Base-by-base conservation (phyloP, 2,329 filamentous ascomycete species). In the Trichoderma koningii region DNA sequence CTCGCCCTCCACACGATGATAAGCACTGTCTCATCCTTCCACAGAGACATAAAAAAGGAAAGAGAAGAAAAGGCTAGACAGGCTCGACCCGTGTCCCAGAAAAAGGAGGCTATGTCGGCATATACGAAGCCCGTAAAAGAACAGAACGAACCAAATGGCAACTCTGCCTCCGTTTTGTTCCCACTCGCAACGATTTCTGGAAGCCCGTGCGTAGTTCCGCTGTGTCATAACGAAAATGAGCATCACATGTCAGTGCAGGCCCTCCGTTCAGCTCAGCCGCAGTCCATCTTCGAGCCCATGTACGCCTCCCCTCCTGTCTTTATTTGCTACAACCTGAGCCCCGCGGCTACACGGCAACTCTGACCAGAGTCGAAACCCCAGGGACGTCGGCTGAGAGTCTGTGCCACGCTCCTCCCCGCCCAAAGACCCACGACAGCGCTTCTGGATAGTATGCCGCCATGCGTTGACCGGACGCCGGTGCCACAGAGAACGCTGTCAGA, bases 191-290 rank as follows among this genome's bases (percentile, higher is more conserved):
- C 47, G 28, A 42, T 14, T 51, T 34, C 19, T 5, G 30, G 42
- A 3, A 60, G 45, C 21, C 56, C 45, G 56, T 60, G 56, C 56
- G 17, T 38, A 12, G 17, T 10, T 28, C 42, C 15, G 17, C 21
- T 30, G 21, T 26, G 21, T 38, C 9, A 47, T 19, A 26, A 19
- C 30, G 53, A 34, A 21, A 44, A 45, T 34, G 50, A 44, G 28
- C 50, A 26, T 63, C 60, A 55, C 50, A 63, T 63, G 60, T 19
- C 21, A 63, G 30, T n/a, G 28, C 34, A 19, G 23, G 28, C n/a
- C 14, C 23, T 28, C 19, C 15, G 42, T n/a, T 41, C 50, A 44
- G 60, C 41, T 63, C n/a, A 50, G n/a, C 17, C 7, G 50, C 47
- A 50, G 41, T 26, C 15, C 30, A 3, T 47, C 41, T 47, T 47